A percentile compares a stretch with the other conserved stretches of the same genome.
Evolutionary conservation across 192 early-diverging fungal species (phyloP).

Genomic region (Coemansia sp.): DNA sequence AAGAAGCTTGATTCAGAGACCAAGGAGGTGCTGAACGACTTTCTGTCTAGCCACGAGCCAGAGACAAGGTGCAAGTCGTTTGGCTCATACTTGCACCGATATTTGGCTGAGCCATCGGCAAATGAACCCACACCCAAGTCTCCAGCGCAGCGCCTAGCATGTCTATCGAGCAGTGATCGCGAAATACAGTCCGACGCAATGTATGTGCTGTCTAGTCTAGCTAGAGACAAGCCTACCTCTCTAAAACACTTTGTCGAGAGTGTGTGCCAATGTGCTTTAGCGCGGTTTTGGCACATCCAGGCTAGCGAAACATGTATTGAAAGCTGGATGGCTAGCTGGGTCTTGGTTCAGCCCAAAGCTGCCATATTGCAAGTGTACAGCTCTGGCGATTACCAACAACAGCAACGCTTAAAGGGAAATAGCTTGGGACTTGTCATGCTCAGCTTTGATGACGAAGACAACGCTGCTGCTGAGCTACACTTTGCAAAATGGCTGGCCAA

Average conservation of each 20-base stretch:
- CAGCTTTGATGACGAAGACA: conserved; percentile 5
- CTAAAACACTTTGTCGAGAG: conserved; percentile 4
- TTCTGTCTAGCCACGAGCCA: background rate
- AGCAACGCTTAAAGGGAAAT: conserved; percentile 11
- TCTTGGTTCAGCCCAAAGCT: conserved; percentile 4
- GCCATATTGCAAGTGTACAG: conserved; percentile 6
- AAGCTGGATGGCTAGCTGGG: conserved; percentile 20
- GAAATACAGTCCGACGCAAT: conserved; percentile 5
- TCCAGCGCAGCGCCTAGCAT: conserved; percentile 5
- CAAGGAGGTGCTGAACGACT: conserved; percentile 7
- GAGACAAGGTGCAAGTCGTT: background rate
- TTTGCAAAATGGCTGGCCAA: conserved; percentile 14
- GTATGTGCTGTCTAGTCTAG: conserved; percentile 10
- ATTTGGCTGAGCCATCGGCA: background rate
- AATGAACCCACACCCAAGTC: background rate
- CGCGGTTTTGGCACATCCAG: conserved; percentile 14
- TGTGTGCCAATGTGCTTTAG: conserved; percentile 14
- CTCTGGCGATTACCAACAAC: background rate
- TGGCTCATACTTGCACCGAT: conserved; percentile 9
- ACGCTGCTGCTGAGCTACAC: background rate
- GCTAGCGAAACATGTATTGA: background rate
- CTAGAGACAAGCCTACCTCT: background rate
- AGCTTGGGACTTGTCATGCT: conserved; percentile 13
- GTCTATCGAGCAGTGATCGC: conserved; percentile 15
- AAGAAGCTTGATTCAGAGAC: background rate